A percentile compares a stretch with the other conserved stretches of the same genome.
Conservation (phyloP, 768 basidiomycete genomes). For the Leccinum obscurum region DNA sequence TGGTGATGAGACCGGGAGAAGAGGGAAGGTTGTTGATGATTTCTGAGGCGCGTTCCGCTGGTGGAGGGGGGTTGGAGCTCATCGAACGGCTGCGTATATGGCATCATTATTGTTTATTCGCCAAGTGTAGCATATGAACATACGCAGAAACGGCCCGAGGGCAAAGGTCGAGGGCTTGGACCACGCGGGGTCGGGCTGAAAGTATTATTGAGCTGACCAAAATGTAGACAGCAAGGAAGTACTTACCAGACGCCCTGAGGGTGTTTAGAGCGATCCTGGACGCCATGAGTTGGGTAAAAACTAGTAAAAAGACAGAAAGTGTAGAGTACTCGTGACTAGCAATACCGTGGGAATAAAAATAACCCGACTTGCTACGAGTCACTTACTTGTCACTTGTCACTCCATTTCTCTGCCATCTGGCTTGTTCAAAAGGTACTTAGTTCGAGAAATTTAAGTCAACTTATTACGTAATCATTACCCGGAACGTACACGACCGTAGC, state of each 20-base stretch:
- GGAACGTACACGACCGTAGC: no score
- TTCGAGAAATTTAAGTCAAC: no score
- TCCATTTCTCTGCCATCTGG: no score
- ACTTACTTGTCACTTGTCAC: background rate
- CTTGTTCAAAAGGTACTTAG: no score
- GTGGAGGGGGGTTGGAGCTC: conserved; percentile 67
- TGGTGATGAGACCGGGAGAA: conserved; percentile 87
- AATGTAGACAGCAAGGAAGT: background rate
- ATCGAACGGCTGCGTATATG: conserved; percentile 56
- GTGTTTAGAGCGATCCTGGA: conserved; percentile 70
- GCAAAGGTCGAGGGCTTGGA: conserved; percentile 30
- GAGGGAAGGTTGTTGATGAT: conserved; percentile 86
- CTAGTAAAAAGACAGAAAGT: conserved; percentile 4
- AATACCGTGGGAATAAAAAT: conserved; percentile 32
- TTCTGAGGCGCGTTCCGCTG: conserved; percentile 84
- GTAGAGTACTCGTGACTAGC: conserved; percentile 10
- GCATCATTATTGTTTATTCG: conserved; percentile 9
- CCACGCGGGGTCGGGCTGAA: conserved; percentile 55
- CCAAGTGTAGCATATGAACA: conserved; percentile 22
- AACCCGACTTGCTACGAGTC: conserved; percentile 32
- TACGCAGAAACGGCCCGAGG: conserved; percentile 49
- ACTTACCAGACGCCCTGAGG: conserved; percentile 59
- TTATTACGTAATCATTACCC: no score
- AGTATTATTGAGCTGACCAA: background rate
- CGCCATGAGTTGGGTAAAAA: conserved; percentile 45